Conservation (phyloP, 2,329 filamentous ascomycete genomes). For the Cladosporium oxysporum region DNA sequence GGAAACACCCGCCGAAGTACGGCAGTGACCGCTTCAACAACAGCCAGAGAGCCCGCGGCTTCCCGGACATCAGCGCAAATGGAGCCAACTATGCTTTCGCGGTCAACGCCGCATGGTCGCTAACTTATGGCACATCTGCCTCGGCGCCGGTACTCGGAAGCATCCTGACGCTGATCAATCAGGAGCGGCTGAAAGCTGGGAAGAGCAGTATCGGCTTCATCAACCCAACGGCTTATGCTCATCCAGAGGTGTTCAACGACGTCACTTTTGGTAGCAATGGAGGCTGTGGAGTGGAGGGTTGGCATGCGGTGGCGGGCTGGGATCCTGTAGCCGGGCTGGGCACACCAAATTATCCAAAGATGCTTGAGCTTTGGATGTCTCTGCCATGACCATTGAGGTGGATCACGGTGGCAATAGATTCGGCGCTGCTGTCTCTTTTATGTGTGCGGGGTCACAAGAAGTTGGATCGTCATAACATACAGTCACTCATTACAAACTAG, state of each 20-base stretch:
- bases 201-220: constrained; percentile 46
- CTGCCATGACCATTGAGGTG: constrained; percentile 24
- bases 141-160: constrained; percentile 52
- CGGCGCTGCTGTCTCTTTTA: neutral
- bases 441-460: neutral
- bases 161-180: constrained; percentile 51
- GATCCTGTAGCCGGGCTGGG: constrained; percentile 37
- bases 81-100: constrained; percentile 43
- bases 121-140: constrained; percentile 55
- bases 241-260: constrained; percentile 44
- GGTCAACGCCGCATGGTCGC: constrained; percentile 44
- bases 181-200: constrained; percentile 39
- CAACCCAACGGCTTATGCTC: constrained; percentile 48
- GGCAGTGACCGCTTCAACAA: constrained; percentile 51
- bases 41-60: constrained; percentile 47
- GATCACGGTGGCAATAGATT: neutral
- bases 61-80: constrained; percentile 45
- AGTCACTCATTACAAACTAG: neutral
- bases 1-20: constrained; percentile 45
- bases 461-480: neutral
- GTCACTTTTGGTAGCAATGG: constrained; percentile 43
- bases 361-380: constrained; percentile 33
- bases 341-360: constrained; percentile 37
- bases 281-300: constrained; percentile 42
- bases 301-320: constrained; percentile 34